phyloP scores from a whole-genome alignment of 148 eudicot species.

The Arctostaphylos glauca region DNA sequence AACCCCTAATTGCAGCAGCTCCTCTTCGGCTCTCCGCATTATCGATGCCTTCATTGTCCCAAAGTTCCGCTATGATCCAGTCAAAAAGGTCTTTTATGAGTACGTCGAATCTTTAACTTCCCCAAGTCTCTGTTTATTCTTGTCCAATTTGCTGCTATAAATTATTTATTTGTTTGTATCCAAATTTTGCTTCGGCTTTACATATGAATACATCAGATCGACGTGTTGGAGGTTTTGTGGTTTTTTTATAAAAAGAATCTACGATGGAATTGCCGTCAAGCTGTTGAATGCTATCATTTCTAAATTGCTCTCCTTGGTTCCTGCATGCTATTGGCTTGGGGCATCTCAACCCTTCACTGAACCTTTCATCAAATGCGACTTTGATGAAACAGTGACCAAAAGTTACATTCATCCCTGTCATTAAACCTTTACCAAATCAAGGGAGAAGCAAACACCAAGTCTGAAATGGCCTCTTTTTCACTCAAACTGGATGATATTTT shows the following conservation, averaged over 20 bases:
- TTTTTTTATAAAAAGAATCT: too few relatives aligned
- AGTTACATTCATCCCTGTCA: too few relatives aligned
- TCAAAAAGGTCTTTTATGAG: conserved; percentile 61
- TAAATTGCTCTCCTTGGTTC: not conserved
- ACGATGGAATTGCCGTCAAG: not conserved
- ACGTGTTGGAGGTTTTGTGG: not conserved
- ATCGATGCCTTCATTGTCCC: conserved; percentile 69
- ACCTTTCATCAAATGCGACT: too few relatives aligned
- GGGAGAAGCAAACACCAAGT: too few relatives aligned
- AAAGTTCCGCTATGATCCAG: conserved; percentile 66
- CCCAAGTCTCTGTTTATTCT: not conserved
- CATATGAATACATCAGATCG: not conserved
- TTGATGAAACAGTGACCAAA: too few relatives aligned
- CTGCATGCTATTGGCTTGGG: not conserved
- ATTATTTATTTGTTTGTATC: not conserved
- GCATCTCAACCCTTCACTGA: too few relatives aligned
- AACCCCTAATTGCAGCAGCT: conserved; percentile 23
- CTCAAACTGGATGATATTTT: too few relatives aligned
- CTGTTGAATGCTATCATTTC: not conserved
- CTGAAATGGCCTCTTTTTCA: too few relatives aligned
- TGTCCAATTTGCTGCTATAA: not conserved
- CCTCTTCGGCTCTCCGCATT: conserved; percentile 44
- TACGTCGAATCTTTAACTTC: conserved; percentile 16
- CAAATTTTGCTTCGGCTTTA: not conserved
- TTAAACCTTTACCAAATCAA: too few relatives aligned